Evolutionary conservation across 306 rosid genomes (phyloP).

Genomic region (Datisca glomerata): DNA sequence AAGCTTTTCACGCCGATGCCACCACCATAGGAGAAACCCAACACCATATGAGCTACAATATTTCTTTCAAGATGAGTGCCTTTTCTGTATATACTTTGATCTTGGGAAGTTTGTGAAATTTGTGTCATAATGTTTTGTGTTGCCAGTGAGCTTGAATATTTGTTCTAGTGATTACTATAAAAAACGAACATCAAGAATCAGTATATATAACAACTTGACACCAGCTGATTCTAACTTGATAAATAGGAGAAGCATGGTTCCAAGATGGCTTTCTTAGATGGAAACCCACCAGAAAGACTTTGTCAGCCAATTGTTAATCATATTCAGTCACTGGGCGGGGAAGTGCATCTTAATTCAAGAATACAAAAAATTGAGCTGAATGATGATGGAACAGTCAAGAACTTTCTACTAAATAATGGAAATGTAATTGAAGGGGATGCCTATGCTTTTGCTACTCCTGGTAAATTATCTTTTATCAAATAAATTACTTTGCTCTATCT

Average conservation of each 20-base stretch:
- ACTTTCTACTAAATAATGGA: slow-evolving; percentile 53
- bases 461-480: slow-evolving; percentile 19
- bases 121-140: too few relatives aligned
- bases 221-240: slow-evolving; percentile 12
- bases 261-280: slow-evolving; percentile 98
- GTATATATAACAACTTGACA: too few relatives aligned
- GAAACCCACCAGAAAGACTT: slow-evolving; percentile 93
- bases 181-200: too few relatives aligned
- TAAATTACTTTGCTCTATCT: background rate
- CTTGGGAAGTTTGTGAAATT: too few relatives aligned
- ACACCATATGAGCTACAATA: too few relatives aligned
- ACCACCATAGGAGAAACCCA: too few relatives aligned
- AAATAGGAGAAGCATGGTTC: slow-evolving; percentile 94
- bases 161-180: background rate
- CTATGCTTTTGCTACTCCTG: slow-evolving; percentile 84
- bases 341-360: slow-evolving; percentile 75
- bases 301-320: slow-evolving; percentile 87
- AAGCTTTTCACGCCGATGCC: too few relatives aligned
- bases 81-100: too few relatives aligned
- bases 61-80: too few relatives aligned
- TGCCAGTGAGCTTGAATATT: background rate
- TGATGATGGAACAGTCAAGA: slow-evolving; percentile 77
- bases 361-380: slow-evolving; percentile 72
- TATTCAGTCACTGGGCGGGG: slow-evolving; percentile 79
- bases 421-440: slow-evolving; percentile 75